Base-by-base conservation (phyloP, 2,329 filamentous ascomycete genomes). In the Ciborinia camelliae region DNA sequence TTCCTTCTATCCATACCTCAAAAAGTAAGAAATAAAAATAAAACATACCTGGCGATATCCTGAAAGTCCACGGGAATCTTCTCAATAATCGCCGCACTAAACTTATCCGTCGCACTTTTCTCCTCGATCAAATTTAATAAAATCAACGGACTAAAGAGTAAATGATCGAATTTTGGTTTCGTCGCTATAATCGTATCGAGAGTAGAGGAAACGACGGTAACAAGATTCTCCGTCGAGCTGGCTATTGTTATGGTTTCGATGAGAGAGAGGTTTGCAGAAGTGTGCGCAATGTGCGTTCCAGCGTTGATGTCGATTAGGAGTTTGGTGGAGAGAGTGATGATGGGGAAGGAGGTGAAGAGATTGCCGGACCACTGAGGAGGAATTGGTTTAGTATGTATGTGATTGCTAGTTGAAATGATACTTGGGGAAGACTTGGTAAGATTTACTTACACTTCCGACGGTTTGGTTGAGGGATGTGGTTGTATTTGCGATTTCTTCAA, bases 161-260 rank as follows among this genome's bases (percentile, higher is more conserved):
- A 70, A 47, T 73, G 72, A 68, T 81, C 77, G 65, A 83, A 83
- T 67, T 80, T 78, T 26, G 72, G 74, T 72, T 81, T 81, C 35
- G 75, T 71, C 14, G 65, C 69, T 8, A 62, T 54, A 14, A 69
- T 62, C 12, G 65, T 72, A 14, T 51, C 12, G 75, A 85, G 79
- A 72, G 73, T 79, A 64, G 83, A 77, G 74, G 80, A 73, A 41
- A 83, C 82, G 28, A 82, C 78, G 53, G 77, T 72, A 66, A 84
- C 71, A 72, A 80, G 78, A 65, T 79, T 79, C 73, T 76, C 75
- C 68, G 79, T 72, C 62, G 75, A 80, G 73, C 75, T 73, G 32
- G 82, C 76, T 9, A 73, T 67, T 3, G 68, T 63, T 6, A 79
- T 78, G 3, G 77, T 75, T 68, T 80, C 79, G 23, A 72, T 65